Evolutionary conservation across 768 basidiomycete species (phyloP), one percentile per base, ranked within the genome.

Genomic region (Pleurotus citrinopileatus): DNA sequence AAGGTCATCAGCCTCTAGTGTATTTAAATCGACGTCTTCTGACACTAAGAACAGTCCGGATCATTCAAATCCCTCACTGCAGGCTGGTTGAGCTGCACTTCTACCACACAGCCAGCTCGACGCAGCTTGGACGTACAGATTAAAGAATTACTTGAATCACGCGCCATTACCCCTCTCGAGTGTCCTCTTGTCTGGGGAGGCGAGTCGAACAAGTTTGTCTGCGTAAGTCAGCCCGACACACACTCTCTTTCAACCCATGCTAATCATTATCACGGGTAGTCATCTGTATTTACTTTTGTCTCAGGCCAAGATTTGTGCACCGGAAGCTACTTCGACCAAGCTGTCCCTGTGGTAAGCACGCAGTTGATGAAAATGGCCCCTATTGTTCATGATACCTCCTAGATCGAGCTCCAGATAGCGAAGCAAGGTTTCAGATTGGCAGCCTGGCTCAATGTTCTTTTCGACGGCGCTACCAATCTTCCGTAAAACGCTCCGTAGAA

Each of bases 391-490:
- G 40, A 46, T 23, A 46, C 27, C 5, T 28, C 32, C 15, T 47
- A 73, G 74, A 76, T 78, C 46, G 74, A 79, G 59, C 55, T 65
- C 2, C 77, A 79, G 55, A 69, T 79, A 17, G 77, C 76, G 6
- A 76, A 76, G 57, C 71, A 73, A 58, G 77, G 77, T 4, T 76
- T 71, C 58, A 76, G 76, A 22, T 65, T 79, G 28, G 78, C 78
- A 8, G 77, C 77, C 1, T 78, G 77, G 78, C 63, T 79, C 53
- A 78, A 78, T 58, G 74, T 77, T 4, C 60, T 80, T 15, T 78
- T 81, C 46, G 73, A 75, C 47, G 73, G 71, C 10, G 63, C 65
- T 22, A 69, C 70, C 0, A 63, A 64, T 52, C 60, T 74, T 29
- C 71, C 72, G 52, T 73, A 63, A 75, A 43, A 34, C n/a, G 32